Percentiles rank a stretch among this genome's conserved stretches.
Conservation (phyloP, 305 asterid genomes). For the Plantago coronopus region DNA sequence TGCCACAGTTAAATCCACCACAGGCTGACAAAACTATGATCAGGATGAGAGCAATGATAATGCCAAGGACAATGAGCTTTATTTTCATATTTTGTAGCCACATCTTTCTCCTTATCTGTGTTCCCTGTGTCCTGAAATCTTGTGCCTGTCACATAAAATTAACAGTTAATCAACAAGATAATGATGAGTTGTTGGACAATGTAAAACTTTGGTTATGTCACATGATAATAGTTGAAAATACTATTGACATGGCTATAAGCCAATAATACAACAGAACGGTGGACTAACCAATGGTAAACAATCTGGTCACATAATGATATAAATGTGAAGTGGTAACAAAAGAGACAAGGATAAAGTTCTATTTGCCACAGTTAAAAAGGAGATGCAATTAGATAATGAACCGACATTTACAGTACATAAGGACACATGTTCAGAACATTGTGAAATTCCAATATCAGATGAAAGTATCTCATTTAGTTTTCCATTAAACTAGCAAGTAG, state of each 20-base stretch:
- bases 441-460: too few relatives aligned
- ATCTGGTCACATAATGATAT: background rate
- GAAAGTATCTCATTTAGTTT: too few relatives aligned
- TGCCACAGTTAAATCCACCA: constrained; percentile 57
- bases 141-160: constrained; percentile 48
- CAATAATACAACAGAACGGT: background rate
- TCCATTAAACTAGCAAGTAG: too few relatives aligned
- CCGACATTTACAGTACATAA: background rate
- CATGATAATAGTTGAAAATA: background rate
- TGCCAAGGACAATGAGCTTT: constrained; percentile 70
- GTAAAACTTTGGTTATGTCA: constrained; percentile 1
- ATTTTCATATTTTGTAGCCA: constrained; percentile 83
- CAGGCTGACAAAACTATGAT: constrained; percentile 68
- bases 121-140: constrained; percentile 82
- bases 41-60: constrained; percentile 66
- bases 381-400: background rate
- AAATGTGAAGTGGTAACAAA: background rate
- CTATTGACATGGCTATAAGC: background rate
- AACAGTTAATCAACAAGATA: constrained; percentile 13
- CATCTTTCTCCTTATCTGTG: constrained; percentile 75
- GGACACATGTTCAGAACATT: too few relatives aligned
- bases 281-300: background rate
- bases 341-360: background rate
- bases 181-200: constrained; percentile 1
- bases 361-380: background rate